Percentiles rank a stretch among this genome's conserved stretches.
phyloP scores from a whole-genome alignment of 2,329 filamentous ascomycete genomes.

The Colletotrichum spinosum region DNA sequence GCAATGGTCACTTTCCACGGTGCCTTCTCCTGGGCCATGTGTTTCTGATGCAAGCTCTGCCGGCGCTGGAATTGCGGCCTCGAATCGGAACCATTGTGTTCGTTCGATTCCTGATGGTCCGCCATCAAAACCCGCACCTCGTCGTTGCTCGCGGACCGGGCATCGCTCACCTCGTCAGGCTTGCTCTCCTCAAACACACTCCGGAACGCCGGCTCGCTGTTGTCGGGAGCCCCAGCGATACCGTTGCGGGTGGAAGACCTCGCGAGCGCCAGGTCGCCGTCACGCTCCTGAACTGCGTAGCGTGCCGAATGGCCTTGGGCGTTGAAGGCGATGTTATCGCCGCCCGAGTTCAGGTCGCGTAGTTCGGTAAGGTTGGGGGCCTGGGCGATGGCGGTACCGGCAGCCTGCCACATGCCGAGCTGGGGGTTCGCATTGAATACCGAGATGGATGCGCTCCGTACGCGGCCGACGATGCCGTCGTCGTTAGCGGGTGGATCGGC shows the following conservation, averaged over 20 bases:
- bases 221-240: constrained; percentile 28
- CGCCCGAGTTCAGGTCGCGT: constrained; percentile 43
- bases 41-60: constrained; percentile 40
- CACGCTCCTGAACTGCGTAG: constrained; percentile 40
- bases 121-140: constrained; percentile 1
- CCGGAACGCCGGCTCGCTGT: constrained; percentile 11
- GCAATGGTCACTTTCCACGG: constrained; percentile 41
- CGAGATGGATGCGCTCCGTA: constrained; percentile 43
- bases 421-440: constrained; percentile 44
- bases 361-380: constrained; percentile 45
- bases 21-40: constrained; percentile 40
- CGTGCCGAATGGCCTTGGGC: constrained; percentile 45
- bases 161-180: not conserved
- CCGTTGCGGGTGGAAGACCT: constrained; percentile 37
- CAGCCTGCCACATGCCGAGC: constrained; percentile 46
- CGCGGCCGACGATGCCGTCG: constrained; percentile 40
- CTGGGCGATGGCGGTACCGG: constrained; percentile 46
- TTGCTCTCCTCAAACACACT: constrained; percentile 17
- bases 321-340: constrained; percentile 44
- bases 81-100: not conserved
- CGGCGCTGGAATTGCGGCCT: constrained; percentile 34
- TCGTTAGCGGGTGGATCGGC: constrained; percentile 22
- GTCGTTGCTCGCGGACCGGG: not conserved
- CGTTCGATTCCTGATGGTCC: not conserved
- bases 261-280: constrained; percentile 41